These are phyloP conservation scores for Ustilago esculenta DNA, from an alignment of 1,284 basidiomycete genomes.

Conservation along the genomic window DNA sequence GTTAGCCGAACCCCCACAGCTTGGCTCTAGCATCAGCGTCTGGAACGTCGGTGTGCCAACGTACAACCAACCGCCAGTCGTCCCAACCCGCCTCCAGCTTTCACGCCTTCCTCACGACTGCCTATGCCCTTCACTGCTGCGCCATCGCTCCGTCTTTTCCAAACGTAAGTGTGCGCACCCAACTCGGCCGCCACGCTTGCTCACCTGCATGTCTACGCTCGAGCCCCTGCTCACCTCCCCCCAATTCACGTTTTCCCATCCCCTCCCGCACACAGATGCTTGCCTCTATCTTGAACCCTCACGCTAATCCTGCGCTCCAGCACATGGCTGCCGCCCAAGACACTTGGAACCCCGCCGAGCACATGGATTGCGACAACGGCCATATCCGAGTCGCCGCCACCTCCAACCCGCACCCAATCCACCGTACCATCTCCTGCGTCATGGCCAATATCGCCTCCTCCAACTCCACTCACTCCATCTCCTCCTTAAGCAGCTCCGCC, in stretches of 20 bases:
- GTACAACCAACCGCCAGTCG: background rate
- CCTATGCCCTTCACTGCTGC: slow-evolving; percentile 16
- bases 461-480: slow-evolving; percentile 39
- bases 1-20: background rate
- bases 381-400: slow-evolving; percentile 16
- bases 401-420: background rate
- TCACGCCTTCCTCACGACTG: background rate
- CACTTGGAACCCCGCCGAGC: slow-evolving; percentile 38
- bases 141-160: slow-evolving; percentile 6
- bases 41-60: slow-evolving; percentile 17
- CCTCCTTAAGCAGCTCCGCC: slow-evolving; percentile 40
- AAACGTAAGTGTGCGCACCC: slow-evolving; percentile 9
- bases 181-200: too few species aligned
- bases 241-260: background rate
- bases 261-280: slow-evolving; percentile 18
- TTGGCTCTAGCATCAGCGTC: slow-evolving; percentile 12
- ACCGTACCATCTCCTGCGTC: slow-evolving; percentile 8
- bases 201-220: background rate
- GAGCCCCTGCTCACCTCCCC: slow-evolving; percentile 5
- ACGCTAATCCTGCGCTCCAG: slow-evolving; percentile 19
- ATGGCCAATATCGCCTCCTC: slow-evolving; percentile 43
- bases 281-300: slow-evolving; percentile 19
- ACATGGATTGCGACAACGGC: slow-evolving; percentile 47
- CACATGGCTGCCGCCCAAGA: slow-evolving; percentile 11
- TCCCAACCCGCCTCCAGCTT: background rate